Evolutionary conservation across 1,139 yeast genomes (phyloP).

Genomic region (Protomyces arabidopsidicola): DNA sequence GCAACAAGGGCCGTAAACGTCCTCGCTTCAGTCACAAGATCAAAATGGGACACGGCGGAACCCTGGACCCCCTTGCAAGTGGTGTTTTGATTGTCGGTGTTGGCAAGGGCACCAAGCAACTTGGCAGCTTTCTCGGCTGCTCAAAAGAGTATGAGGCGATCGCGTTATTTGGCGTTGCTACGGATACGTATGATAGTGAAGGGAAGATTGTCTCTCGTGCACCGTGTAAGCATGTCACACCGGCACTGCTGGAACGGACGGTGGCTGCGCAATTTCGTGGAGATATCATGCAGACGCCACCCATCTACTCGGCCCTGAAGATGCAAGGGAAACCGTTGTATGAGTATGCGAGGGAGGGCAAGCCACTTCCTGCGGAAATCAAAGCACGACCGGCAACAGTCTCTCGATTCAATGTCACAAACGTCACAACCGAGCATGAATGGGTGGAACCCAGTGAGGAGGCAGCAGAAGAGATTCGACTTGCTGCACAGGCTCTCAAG

Average conservation of each 20-base stretch:
- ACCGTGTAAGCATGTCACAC: slow-evolving; percentile 55
- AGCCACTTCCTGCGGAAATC: slow-evolving; percentile 76
- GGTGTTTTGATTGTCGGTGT: slow-evolving; percentile 91
- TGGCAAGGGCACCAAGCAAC: slow-evolving; percentile 79
- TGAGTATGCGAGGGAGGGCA: slow-evolving; percentile 87
- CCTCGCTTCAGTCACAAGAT: slow-evolving; percentile 2
- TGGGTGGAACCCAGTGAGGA: slow-evolving; percentile 43
- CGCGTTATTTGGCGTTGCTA: slow-evolving; percentile 81
- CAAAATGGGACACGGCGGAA: slow-evolving; percentile 98
- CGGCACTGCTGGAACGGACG: slow-evolving; percentile 50
- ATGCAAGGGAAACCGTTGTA: slow-evolving; percentile 92
- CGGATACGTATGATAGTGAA: slow-evolving; percentile 91
- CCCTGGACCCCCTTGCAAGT: slow-evolving; percentile 89
- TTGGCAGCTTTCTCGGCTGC: slow-evolving; percentile 63
- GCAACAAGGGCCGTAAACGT: slow-evolving; percentile 21
- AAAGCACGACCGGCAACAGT: slow-evolving; percentile 69
- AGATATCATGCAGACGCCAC: slow-evolving; percentile 81
- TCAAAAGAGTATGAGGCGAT: slow-evolving; percentile 71
- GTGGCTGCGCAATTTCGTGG: slow-evolving; percentile 63
- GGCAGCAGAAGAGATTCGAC: slow-evolving; percentile 39
- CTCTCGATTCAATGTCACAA: slow-evolving; percentile 51
- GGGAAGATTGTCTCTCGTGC: slow-evolving; percentile 69
- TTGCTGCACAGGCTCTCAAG: slow-evolving; percentile 33
- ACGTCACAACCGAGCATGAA: slow-evolving; percentile 54
- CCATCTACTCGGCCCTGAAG: slow-evolving; percentile 87